Evolutionary conservation across 495 filamentous ascomycete species (phyloP), one percentile per base, ranked within the genome.

Genomic region (Aspergillus funiculosus): DNA sequence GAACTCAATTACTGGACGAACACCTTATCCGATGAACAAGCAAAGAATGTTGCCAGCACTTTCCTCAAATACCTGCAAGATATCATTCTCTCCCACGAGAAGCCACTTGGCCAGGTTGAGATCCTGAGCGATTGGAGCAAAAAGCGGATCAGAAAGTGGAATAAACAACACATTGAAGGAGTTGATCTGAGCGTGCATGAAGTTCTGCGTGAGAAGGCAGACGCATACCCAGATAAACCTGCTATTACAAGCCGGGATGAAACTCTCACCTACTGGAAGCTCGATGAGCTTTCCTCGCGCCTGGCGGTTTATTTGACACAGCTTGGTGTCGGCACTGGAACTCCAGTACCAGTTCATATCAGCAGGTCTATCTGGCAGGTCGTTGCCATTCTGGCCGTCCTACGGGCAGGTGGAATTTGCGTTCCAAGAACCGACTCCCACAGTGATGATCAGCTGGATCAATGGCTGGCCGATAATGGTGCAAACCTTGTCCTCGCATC

Each of bases 1-100:
- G 71, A 78, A 22, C 29, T 81, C 4, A 77, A 78, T 44, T 78
- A 77, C 56, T 81, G 77, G 77, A 78, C 75, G 0, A 71, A 73
- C 36, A 53, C 50, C 18, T 51, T 76, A 6, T 76, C 71, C 0
- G 63, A 68, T 45, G 55, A 54, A 2, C 73, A 79, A 46, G 77
- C 75, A n/a, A 35, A 49, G n/a, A 72, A 75, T 46, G 68, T 80
- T 10, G 63, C 66, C 1, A 70, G 67, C 13, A 73, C 67, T 1
- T 78, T 79, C 37, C 42, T 71, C 6, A 62, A 69, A 3, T 71
- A 56, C 7, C 48, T 78, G 18, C 54, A 63, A 27, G 72, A 71
- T 43, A 71, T 78, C 19, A 49, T 67, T 18, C 52, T 61, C 20
- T 44, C 61, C 14, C 49, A 61, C 0, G 57, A 67, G 19, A 52